Conservation (phyloP, 2,329 filamentous ascomycete species). For the Cercospora beticola region DNA sequence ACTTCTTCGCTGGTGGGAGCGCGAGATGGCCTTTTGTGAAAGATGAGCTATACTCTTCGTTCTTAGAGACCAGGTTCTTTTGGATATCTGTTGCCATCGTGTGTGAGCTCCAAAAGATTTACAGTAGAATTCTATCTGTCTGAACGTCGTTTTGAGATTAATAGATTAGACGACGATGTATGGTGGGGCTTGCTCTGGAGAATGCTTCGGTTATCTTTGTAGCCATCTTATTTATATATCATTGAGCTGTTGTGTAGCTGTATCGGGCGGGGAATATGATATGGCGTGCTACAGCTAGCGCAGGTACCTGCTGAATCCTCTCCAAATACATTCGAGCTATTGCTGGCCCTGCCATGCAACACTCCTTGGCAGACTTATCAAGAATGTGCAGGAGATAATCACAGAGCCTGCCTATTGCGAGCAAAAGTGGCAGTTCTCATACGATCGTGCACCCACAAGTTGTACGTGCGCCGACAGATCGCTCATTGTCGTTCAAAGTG, state of each 20-base stretch:
- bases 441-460: not conserved
- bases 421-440: not conserved
- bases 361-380: not conserved
- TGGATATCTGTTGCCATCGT: conserved; percentile 50
- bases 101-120: not conserved
- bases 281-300: conserved; percentile 13
- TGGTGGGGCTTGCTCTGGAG: not conserved
- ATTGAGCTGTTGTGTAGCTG: conserved; percentile 9
- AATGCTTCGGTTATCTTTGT: not conserved
- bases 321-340: not conserved
- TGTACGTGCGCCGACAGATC: not conserved
- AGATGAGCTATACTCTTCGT: conserved; percentile 55
- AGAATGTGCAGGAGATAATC: not conserved
- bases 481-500: conserved; percentile 3
- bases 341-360: not conserved
- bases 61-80: conserved; percentile 57
- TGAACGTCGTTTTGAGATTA: not conserved
- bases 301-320: conserved; percentile 9
- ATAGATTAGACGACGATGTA: not conserved
- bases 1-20: conserved; percentile 69
- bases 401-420: not conserved
- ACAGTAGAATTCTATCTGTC: too few species aligned
- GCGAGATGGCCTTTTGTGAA: conserved; percentile 68
- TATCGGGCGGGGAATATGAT: conserved; percentile 12
- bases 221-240: conserved; percentile 1